Percentiles rank a stretch among this genome's conserved stretches.
phyloP scores from a whole-genome alignment of 345 rosid genomes.

The Theobroma cacao region DNA sequence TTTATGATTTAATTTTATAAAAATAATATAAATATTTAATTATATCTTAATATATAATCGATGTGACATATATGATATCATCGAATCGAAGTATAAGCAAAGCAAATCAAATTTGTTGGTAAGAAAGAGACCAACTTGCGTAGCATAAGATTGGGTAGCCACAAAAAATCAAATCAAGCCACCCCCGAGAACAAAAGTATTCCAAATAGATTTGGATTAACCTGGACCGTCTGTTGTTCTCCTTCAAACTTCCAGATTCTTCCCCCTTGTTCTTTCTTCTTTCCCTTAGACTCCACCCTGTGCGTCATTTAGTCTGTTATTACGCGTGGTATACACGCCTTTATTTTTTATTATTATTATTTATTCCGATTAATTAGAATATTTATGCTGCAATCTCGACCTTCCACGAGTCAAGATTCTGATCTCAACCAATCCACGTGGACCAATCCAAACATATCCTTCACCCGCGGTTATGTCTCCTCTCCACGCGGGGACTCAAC shows the following conservation, averaged over 20 bases:
- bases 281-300: background rate
- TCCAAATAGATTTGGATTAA: background rate
- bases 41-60: too few relatives aligned
- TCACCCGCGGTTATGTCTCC: background rate
- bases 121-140: background rate
- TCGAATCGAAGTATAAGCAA: too few relatives aligned
- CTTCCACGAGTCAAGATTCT: constrained; percentile 1
- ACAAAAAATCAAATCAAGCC: background rate
- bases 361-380: background rate
- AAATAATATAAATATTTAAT: too few relatives aligned
- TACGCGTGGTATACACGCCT: background rate
- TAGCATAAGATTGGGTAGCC: background rate
- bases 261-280: background rate
- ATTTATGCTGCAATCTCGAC: background rate
- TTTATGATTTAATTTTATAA: too few relatives aligned
- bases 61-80: too few relatives aligned
- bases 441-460: background rate
- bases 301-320: background rate
- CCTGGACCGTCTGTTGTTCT: background rate
- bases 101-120: background rate
- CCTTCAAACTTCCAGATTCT: background rate
- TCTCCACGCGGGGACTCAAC: background rate
- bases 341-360: background rate
- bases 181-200: background rate
- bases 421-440: background rate